Evolutionary conservation across 495 filamentous ascomycete genomes (phyloP).

Genomic region (Penicillium canariense): DNA sequence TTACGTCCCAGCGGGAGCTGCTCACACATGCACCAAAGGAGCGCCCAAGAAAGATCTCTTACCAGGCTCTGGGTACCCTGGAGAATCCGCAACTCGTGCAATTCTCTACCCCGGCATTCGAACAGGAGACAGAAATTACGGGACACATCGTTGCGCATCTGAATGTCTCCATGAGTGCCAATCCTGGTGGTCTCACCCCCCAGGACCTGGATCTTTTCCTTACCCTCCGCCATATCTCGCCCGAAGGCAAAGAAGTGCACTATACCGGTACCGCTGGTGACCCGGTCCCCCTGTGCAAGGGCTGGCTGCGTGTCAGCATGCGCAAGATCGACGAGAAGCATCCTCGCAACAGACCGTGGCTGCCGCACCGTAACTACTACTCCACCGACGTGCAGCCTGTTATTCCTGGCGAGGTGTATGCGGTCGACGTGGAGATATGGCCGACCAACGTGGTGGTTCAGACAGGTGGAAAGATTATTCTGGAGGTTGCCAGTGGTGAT

Average conservation of each 20-base stretch:
- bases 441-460: constrained; percentile 62
- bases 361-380: constrained; percentile 61
- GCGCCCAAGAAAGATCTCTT: constrained; percentile 40
- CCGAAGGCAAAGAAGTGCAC: constrained; percentile 56
- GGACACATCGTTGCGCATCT: constrained; percentile 63
- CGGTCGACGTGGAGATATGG: constrained; percentile 66
- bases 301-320: constrained; percentile 9
- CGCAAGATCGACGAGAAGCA: constrained; percentile 51
- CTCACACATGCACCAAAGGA: constrained; percentile 2
- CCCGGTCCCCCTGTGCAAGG: constrained; percentile 35
- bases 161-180: constrained; percentile 53
- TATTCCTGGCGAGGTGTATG: constrained; percentile 54
- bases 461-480: constrained; percentile 47
- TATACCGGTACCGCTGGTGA: constrained; percentile 56
- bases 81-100: constrained; percentile 45
- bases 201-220: constrained; percentile 65
- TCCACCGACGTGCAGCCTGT: constrained; percentile 56
- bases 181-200: constrained; percentile 26
- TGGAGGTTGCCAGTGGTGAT: constrained; percentile 60
- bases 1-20: constrained; percentile 42
- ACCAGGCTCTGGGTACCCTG: constrained; percentile 54
- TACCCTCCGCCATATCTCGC: constrained; percentile 57
- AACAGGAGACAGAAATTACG: constrained; percentile 60
- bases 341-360: constrained; percentile 45
- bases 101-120: constrained; percentile 55